phyloP scores from a whole-genome alignment of 306 rosid species.

The Begonia fuchsioides region DNA sequence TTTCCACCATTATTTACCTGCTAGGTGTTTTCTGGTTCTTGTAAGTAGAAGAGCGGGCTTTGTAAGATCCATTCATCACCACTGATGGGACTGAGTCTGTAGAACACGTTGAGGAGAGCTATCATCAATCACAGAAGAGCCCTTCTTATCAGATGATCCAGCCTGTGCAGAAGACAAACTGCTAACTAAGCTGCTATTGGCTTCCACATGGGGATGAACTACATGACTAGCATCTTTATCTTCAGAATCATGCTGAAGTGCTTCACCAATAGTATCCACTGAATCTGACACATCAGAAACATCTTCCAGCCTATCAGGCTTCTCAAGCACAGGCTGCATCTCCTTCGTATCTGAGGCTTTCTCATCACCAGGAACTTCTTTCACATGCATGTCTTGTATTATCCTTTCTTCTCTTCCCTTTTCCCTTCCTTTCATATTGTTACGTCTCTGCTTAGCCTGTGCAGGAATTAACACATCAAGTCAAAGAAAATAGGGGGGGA shows the following conservation, averaged over 20 bases:
- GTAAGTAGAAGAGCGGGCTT: constrained; percentile 33
- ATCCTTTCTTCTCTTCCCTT: constrained; percentile 71
- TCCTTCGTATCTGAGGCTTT: constrained; percentile 41
- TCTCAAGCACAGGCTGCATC: constrained; percentile 35
- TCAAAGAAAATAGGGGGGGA: too few relatives aligned
- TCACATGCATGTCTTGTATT: constrained; percentile 28
- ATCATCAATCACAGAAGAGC: constrained; percentile 60
- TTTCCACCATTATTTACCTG: constrained; percentile 33
- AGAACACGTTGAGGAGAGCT: constrained; percentile 98
- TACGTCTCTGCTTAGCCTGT: constrained; percentile 89
- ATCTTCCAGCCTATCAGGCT: constrained; percentile 52
- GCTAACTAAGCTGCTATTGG: constrained; percentile 42
- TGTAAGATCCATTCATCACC: constrained; percentile 41
- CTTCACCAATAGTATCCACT: constrained; percentile 51
- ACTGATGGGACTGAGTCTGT: constrained; percentile 85
- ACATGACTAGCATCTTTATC: constrained; percentile 76
- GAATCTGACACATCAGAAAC: constrained; percentile 81
- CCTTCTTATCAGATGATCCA: constrained; percentile 53
- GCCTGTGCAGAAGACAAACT: constrained; percentile 44
- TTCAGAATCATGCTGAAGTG: constrained; percentile 69
- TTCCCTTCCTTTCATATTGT: constrained; percentile 70
- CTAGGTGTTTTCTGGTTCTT: constrained; percentile 59
- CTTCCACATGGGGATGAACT: constrained; percentile 57
- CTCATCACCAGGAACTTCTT: constrained; percentile 39
- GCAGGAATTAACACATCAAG: too few relatives aligned